Evolutionary conservation across 805 yeast species (phyloP).

Genomic region (Debaryomyces prosopidis): DNA sequence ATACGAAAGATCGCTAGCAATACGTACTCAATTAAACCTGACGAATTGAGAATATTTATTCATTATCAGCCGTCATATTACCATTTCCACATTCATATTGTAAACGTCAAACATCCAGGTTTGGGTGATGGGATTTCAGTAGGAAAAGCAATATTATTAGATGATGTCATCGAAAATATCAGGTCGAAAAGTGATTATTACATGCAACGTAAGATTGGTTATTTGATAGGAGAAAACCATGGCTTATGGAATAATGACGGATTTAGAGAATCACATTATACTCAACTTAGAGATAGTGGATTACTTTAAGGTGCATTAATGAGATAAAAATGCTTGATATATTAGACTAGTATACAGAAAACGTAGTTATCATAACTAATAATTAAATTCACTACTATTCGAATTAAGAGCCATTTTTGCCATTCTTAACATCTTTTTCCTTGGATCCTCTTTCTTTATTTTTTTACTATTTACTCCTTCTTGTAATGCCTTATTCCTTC

Average conservation of each 20-base stretch:
- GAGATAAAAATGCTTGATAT: too few species aligned
- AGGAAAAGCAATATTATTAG: conserved; percentile 82
- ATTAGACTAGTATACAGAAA: not conserved
- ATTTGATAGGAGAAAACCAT: conserved; percentile 74
- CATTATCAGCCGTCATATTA: conserved; percentile 97
- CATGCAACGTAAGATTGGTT: conserved; percentile 56
- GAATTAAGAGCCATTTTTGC: conserved; percentile 69
- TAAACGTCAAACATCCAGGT: conserved; percentile 69
- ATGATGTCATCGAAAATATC: conserved; percentile 77
- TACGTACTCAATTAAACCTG: conserved; percentile 43
- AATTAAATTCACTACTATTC: conserved; percentile 75
- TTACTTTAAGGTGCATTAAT: not conserved
- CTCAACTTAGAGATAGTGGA: not conserved
- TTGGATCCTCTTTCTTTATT: conserved; percentile 62
- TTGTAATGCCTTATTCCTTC: conserved; percentile 29
- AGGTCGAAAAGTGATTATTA: conserved; percentile 59
- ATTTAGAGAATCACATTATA: conserved; percentile 17
- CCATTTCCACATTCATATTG: conserved; percentile 92
- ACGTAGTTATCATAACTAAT: conserved; percentile 15
- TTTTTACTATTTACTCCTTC: conserved; percentile 28
- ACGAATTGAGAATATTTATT: conserved; percentile 72
- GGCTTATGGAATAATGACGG: conserved; percentile 57
- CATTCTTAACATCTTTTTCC: conserved; percentile 70
- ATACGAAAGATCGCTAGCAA: conserved; percentile 46
- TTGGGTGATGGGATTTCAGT: conserved; percentile 63